phyloP scores from a whole-genome alignment of 441 rosid genomes.

The Gossypium trilobum region DNA sequence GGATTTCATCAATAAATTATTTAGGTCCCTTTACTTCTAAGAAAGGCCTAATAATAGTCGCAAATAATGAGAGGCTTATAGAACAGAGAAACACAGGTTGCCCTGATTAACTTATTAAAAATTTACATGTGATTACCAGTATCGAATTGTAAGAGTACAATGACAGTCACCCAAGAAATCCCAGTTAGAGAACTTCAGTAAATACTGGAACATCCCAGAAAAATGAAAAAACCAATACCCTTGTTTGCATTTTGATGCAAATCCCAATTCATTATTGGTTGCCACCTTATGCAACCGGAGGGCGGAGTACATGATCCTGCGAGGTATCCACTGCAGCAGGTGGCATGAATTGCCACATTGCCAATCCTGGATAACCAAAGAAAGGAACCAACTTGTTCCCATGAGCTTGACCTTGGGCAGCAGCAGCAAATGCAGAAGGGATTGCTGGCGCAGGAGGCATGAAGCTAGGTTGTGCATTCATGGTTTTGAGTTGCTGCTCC shows the following conservation, averaged over 20 bases:
- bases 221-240: conserved; percentile 32
- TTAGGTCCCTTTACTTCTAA: too few species aligned
- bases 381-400: conserved; percentile 88
- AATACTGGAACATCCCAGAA: conserved; percentile 27
- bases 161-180: conserved; percentile 30
- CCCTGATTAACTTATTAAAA: conserved; percentile 25
- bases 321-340: conserved; percentile 94
- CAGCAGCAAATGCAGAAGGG: conserved; percentile 63
- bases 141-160: conserved; percentile 18
- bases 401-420: conserved; percentile 54
- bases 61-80: background rate
- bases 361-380: conserved; percentile 87
- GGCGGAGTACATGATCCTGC: conserved; percentile 93
- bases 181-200: conserved; percentile 30
- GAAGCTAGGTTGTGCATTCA: conserved; percentile 65
- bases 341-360: conserved; percentile 99
- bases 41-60: background rate
- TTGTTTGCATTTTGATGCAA: conserved; percentile 30
- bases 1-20: too few species aligned
- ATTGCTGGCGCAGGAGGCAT: conserved; percentile 63
- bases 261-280: conserved; percentile 22
- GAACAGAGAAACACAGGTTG: background rate
- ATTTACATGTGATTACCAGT: conserved; percentile 35
- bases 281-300: conserved; percentile 78
- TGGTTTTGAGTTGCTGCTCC: conserved; percentile 65